Conservation (phyloP, 176 grass and related monocot genomes). For the Oryza rufipogon region DNA sequence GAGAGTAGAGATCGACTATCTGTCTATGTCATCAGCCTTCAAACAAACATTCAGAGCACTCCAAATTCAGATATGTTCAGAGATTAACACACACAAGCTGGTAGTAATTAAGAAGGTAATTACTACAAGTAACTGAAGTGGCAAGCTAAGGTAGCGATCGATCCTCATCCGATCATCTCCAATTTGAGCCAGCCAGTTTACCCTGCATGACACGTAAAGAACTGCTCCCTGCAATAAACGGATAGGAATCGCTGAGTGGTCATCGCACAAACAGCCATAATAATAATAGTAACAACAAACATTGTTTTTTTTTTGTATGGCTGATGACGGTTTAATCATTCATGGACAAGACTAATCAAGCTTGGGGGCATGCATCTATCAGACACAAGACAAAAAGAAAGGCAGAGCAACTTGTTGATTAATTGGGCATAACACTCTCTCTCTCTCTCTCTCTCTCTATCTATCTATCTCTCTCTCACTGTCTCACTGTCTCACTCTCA, state of each 20-base stretch:
- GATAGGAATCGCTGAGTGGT: conserved; percentile 44
- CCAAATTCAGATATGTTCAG: background rate
- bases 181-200: conserved; percentile 6
- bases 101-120: background rate
- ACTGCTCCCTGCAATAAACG: background rate
- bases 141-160: background rate
- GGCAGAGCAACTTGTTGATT: conserved; percentile 33
- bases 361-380: background rate
- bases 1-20: background rate
- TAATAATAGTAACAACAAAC: background rate
- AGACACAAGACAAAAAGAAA: conserved; percentile 6
- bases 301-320: background rate
- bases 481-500: background rate
- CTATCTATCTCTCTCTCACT: background rate
- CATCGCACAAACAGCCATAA: conserved; percentile 1
- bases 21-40: background rate
- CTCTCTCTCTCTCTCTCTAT: too few relatives aligned
- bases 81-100: background rate
- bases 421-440: background rate
- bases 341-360: conserved; percentile 23
- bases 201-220: conserved; percentile 42
- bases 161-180: background rate
- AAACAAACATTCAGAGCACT: background rate
- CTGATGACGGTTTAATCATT: conserved; percentile 21
- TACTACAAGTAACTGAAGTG: background rate